Evolutionary conservation across 1,284 basidiomycete genomes (phyloP).

Genomic region (Heterobasidion parviporum): DNA sequence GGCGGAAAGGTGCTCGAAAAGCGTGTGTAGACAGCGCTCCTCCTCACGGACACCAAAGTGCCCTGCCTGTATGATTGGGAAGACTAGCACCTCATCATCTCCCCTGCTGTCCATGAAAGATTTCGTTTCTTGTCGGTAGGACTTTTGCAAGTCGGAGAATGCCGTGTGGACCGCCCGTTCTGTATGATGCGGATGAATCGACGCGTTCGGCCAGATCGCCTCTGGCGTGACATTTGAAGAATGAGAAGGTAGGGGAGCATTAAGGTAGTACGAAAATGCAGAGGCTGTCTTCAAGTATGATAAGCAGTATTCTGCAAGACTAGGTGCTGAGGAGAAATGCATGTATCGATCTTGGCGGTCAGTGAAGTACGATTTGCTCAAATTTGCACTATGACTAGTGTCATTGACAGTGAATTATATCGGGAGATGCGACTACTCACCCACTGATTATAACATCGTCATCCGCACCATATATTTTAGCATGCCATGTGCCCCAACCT

Average conservation of each 20-base stretch:
- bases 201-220: conserved; percentile 49
- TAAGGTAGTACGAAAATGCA: conserved; percentile 68
- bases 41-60: conserved; percentile 80
- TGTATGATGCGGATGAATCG: conserved; percentile 52
- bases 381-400: conserved; percentile 68
- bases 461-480: conserved; percentile 93
- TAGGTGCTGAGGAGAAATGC: conserved; percentile 55
- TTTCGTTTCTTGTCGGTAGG: conserved; percentile 17
- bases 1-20: conserved; percentile 42
- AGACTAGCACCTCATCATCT: conserved; percentile 48
- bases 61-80: conserved; percentile 82
- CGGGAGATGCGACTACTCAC: conserved; percentile 39
- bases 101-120: conserved; percentile 15
- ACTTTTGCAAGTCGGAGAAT: conserved; percentile 43
- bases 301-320: conserved; percentile 76
- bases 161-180: conserved; percentile 41
- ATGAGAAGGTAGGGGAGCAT: conserved; percentile 13
- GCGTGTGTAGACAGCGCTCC: conserved; percentile 50
- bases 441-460: conserved; percentile 90
- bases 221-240: conserved; percentile 24
- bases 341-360: conserved; percentile 94
- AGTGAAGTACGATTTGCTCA: conserved; percentile 91
- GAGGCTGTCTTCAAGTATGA: conserved; percentile 68
- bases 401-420: not conserved
- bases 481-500: conserved; percentile 98